Percentiles rank a stretch among this genome's conserved stretches.
Conservation (phyloP, 345 rosid genomes). For the Lepidium didymum region DNA sequence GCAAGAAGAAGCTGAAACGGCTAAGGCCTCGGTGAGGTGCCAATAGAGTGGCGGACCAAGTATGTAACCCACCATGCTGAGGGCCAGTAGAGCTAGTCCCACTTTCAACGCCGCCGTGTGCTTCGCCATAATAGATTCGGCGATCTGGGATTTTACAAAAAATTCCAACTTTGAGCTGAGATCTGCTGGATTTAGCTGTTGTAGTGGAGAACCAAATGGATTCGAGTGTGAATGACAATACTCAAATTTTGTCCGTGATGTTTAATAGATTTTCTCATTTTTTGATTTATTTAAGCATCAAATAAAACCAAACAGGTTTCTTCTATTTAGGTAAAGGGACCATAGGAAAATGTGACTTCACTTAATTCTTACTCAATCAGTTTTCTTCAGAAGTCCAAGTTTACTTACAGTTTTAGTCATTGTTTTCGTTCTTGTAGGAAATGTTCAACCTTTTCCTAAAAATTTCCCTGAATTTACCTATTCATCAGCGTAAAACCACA, state of each 20-base stretch:
- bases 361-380: no score
- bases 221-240: background rate
- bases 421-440: no score
- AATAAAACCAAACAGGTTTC: background rate
- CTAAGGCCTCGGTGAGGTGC: constrained; percentile 82
- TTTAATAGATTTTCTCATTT: background rate
- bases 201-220: background rate
- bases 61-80: constrained; percentile 65
- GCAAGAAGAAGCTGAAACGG: constrained; percentile 36
- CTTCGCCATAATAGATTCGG: constrained; percentile 36
- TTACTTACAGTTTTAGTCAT: no score
- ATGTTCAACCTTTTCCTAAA: no score
- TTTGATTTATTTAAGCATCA: no score
- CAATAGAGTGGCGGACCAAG: constrained; percentile 91
- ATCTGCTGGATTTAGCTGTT: background rate
- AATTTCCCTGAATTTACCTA: no score
- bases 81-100: constrained; percentile 45
- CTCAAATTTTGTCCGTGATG: constrained; percentile 8
- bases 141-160: background rate
- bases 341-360: background rate
- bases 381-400: no score
- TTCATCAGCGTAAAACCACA: background rate
- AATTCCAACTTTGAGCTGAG: background rate
- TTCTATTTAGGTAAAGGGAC: background rate
- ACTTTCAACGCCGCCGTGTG: constrained; percentile 55